Percentiles rank a stretch among this genome's conserved stretches.
These are phyloP conservation scores for Ceratocystis cubensis DNA, from an alignment of 2,329 filamentous ascomycete genomes.

Conservation along the genomic window DNA sequence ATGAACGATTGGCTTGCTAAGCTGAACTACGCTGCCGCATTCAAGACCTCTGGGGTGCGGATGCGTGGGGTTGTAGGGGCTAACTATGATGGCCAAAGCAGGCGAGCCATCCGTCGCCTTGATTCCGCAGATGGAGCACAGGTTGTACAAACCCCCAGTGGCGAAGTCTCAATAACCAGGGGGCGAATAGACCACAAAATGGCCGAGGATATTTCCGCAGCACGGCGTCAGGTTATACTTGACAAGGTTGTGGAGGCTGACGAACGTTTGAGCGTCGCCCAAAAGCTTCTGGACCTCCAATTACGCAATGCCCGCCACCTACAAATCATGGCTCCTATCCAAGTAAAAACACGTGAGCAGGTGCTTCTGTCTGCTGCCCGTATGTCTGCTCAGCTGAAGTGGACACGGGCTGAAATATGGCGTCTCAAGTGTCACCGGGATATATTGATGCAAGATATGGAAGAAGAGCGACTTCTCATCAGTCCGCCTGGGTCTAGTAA, in stretches of 20 bases:
- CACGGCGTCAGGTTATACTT: constrained; percentile 69
- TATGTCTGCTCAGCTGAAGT: constrained; percentile 79
- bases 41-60: constrained; percentile 78
- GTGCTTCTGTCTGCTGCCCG: constrained; percentile 73
- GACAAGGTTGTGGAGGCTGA: constrained; percentile 75
- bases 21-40: constrained; percentile 90
- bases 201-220: constrained; percentile 72
- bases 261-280: constrained; percentile 57
- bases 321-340: constrained; percentile 76
- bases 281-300: constrained; percentile 70
- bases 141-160: constrained; percentile 55
- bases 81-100: constrained; percentile 70
- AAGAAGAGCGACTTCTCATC: constrained; percentile 48
- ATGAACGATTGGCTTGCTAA: constrained; percentile 96
- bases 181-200: constrained; percentile 69
- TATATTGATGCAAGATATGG: constrained; percentile 71
- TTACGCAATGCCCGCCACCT: constrained; percentile 83
- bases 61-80: constrained; percentile 79
- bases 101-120: constrained; percentile 58
- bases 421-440: constrained; percentile 81
- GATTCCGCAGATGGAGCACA: constrained; percentile 49
- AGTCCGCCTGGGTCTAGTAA: neutral
- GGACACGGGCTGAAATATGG: constrained; percentile 92
- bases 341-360: constrained; percentile 77
- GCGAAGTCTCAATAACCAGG: constrained; percentile 60